These are phyloP conservation scores for Neurospora intermedia DNA, from an alignment of 495 filamentous ascomycete species.

Conservation along the genomic window DNA sequence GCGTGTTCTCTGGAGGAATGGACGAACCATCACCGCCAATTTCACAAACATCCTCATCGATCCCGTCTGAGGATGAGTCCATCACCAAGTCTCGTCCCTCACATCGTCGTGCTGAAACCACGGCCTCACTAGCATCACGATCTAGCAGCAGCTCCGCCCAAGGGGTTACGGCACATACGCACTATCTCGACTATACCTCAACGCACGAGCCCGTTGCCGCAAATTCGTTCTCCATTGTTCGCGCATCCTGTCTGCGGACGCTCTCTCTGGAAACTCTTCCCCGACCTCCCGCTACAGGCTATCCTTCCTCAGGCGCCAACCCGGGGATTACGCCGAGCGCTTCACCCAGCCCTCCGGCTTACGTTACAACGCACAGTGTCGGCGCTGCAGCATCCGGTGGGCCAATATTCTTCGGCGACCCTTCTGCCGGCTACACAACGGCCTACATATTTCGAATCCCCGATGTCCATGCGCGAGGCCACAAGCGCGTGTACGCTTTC, in stretches of 20 bases:
- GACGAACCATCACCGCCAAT: slow-evolving; percentile 29
- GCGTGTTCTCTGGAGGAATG: slow-evolving; percentile 28
- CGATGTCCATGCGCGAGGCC: slow-evolving; percentile 79
- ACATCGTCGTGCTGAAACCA: slow-evolving; percentile 22
- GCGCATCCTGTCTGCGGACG: slow-evolving; percentile 76
- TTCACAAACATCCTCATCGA: slow-evolving; percentile 35
- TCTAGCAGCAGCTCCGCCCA: slow-evolving; percentile 34
- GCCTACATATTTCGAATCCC: slow-evolving; percentile 86
- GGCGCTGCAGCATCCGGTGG: slow-evolving; percentile 43
- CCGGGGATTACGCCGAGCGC: slow-evolving; percentile 24
- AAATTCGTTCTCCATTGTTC: slow-evolving; percentile 69
- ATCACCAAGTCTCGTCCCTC: slow-evolving; percentile 6
- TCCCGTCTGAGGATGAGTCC: slow-evolving; percentile 35
- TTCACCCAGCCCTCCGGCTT: slow-evolving; percentile 24
- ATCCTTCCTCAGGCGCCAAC: slow-evolving; percentile 12
- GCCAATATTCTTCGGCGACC: slow-evolving; percentile 79
- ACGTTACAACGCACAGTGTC: slow-evolving; percentile 42
- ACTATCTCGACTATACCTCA: slow-evolving; percentile 78
- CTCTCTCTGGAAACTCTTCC: slow-evolving; percentile 79
- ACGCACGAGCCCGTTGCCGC: slow-evolving; percentile 69
- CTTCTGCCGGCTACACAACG: slow-evolving; percentile 73
- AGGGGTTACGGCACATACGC: slow-evolving; percentile 57
- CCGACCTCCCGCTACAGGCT: slow-evolving; percentile 37
- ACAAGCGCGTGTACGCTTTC: slow-evolving; percentile 77
- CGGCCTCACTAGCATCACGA: slow-evolving; percentile 25